These are phyloP conservation scores for Rhizomucor pusillus DNA, from an alignment of 371 early-diverging fungal species.

Conservation along the genomic window DNA sequence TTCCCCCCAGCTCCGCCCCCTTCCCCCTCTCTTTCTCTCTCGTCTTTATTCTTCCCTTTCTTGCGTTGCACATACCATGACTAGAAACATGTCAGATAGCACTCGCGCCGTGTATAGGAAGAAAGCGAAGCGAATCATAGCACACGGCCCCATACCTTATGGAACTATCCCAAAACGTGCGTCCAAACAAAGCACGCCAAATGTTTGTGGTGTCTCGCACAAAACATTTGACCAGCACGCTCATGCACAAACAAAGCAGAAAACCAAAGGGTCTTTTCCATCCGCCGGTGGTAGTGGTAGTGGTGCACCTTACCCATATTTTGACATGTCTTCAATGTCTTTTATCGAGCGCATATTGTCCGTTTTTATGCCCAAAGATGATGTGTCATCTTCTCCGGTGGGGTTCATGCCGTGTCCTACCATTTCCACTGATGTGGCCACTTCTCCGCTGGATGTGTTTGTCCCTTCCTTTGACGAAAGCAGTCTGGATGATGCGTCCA, in stretches of 20 bases:
- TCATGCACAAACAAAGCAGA: background rate
- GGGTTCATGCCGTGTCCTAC: constrained; percentile 23
- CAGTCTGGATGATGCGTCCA: constrained; percentile 14
- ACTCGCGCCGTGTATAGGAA: constrained; percentile 8
- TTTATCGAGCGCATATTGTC: background rate
- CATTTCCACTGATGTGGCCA: constrained; percentile 3
- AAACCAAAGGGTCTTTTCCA: background rate
- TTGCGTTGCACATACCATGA: background rate
- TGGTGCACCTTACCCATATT: constrained; percentile 12
- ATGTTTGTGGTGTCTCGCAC: constrained; percentile 4
- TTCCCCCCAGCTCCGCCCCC: background rate
- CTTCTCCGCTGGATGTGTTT: constrained; percentile 16
- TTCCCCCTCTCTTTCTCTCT: background rate
- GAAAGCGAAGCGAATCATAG: constrained; percentile 8
- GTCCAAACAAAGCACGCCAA: constrained; percentile 9
- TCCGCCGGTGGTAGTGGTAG: background rate
- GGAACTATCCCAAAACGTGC: constrained; percentile 26
- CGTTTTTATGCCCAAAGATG: background rate
- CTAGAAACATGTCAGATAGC: no score
- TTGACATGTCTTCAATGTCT: background rate
- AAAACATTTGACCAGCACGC: constrained; percentile 1
- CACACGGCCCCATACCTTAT: constrained; percentile 20
- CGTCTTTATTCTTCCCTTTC: background rate
- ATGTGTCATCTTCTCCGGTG: constrained; percentile 8
- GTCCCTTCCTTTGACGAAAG: constrained; percentile 8